These are phyloP conservation scores for Fusarium decemcellulare DNA, from an alignment of 2,329 filamentous ascomycete genomes.

Conservation along the genomic window DNA sequence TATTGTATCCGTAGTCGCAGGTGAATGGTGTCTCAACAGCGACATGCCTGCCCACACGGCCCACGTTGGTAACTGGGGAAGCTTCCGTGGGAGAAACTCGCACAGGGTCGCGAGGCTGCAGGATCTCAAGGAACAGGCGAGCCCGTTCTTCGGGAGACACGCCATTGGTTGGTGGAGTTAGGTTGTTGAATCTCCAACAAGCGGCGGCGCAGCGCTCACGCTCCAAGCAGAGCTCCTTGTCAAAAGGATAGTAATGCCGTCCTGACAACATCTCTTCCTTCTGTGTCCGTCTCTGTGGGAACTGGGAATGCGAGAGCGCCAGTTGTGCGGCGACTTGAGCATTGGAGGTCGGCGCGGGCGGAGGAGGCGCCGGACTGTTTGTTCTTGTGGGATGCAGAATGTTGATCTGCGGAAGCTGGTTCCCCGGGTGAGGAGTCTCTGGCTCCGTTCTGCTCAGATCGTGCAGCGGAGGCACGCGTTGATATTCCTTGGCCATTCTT, in stretches of 20 bases:
- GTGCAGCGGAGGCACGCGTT: conserved; percentile 72
- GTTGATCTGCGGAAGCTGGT: conserved; percentile 70
- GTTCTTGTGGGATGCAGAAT: conserved; percentile 66
- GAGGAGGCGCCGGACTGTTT: conserved; percentile 61
- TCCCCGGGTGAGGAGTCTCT: conserved; percentile 66
- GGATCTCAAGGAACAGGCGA: conserved; percentile 79
- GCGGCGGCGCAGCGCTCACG: conserved; percentile 87
- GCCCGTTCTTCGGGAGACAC: conserved; percentile 78
- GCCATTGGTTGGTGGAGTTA: conserved; percentile 79
- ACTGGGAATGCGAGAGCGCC: conserved; percentile 69
- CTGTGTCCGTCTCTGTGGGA: conserved; percentile 70
- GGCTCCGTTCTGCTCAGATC: conserved; percentile 70
- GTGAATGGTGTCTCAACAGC: conserved; percentile 90
- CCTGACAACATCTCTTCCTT: conserved; percentile 93
- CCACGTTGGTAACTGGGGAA: conserved; percentile 67
- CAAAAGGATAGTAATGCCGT: conserved; percentile 83
- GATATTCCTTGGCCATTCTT: conserved; percentile 70
- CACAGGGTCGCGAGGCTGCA: conserved; percentile 73
- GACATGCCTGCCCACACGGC: conserved; percentile 80
- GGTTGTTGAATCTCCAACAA: conserved; percentile 88
- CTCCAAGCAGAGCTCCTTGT: conserved; percentile 83
- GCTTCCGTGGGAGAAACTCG: conserved; percentile 69
- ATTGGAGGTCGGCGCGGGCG: conserved; percentile 57
- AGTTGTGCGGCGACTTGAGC: conserved; percentile 72
- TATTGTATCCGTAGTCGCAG: conserved; percentile 97